Base-by-base conservation (phyloP, 2,329 filamentous ascomycete genomes). In the Aureobasidium sp. region DNA sequence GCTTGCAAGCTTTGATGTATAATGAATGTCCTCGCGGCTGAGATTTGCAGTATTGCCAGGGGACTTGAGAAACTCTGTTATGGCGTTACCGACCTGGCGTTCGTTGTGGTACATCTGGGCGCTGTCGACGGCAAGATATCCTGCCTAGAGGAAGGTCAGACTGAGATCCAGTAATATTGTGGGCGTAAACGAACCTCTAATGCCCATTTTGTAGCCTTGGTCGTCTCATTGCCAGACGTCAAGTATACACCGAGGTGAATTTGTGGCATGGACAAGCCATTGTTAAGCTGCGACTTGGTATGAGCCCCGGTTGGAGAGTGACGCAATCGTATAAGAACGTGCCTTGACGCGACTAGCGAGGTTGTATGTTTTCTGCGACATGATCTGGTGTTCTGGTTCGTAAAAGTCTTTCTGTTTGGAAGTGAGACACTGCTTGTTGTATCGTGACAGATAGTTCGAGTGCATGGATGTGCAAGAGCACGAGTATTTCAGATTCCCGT, bases 171-270 rank as follows among this genome's bases (percentile, higher is more conserved):
- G 68, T 83, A 82, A 17, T 55, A 22, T 37, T 3, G 15, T 20
- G 12, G 25, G 29, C 3, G 8, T 27, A 12, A 20, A 41, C 56
- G 12, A 12, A 78, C 79, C 58, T 78, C 76, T 1, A 89, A 76
- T 11, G 81, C 86, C 73, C 76, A 82, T 49, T 75, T 76, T 20
- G 90, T 84, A 1, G 87, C 79, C 29, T 77, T 72, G 11, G 76
- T 77, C 20, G 84, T 85, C 69, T 89, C 85, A 29, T 72, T 72
- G 1, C 86, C 84, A 3, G 81, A 83, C 73, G 88, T 88, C 76
- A 87, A 79, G 75, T 91, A 91, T 12, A 91, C 83, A 5, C 88
- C 88, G 1, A 91, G 81, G 66, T 91, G 88, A 67, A 91, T 84
- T 68, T 82, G 83, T 15, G 88, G 88, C 74, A 90, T 90, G 15